phyloP scores from a whole-genome alignment of 106 monocot species.

The Acorus calamus region DNA sequence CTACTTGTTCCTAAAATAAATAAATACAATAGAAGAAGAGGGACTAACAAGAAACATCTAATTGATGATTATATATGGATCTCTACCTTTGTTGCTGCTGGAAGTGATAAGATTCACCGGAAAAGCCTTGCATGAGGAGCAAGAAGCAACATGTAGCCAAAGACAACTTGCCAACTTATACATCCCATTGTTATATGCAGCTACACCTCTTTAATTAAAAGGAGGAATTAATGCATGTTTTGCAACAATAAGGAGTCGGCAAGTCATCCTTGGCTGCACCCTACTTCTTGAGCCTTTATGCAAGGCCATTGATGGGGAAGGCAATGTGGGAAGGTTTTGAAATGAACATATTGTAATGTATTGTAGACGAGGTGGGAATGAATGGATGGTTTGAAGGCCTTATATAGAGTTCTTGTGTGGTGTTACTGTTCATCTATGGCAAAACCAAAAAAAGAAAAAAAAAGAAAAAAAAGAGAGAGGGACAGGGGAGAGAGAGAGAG shows the following conservation, averaged over 20 bases:
- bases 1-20: too few relatives aligned
- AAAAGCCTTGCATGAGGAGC: conserved; percentile 37
- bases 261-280: conserved; percentile 89
- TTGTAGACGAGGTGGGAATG: background rate
- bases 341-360: background rate
- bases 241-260: conserved; percentile 21
- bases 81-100: too few relatives aligned
- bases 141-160: conserved; percentile 65
- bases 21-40: too few relatives aligned
- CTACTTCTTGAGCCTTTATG: conserved; percentile 43
- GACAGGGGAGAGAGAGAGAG: too few relatives aligned
- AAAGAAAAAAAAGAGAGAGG: too few relatives aligned
- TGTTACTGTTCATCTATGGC: background rate
- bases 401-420: conserved; percentile 6
- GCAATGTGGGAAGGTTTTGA: background rate
- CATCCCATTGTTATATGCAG: background rate
- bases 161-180: conserved; percentile 62
- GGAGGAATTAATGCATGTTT: background rate
- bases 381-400: conserved; percentile 1
- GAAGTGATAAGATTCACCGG: too few relatives aligned
- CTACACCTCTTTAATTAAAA: too few relatives aligned
- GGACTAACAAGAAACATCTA: too few relatives aligned
- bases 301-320: conserved; percentile 29
- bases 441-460: too few relatives aligned
- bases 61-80: too few relatives aligned